These are phyloP conservation scores for Penicillium silybi DNA, from an alignment of 495 filamentous ascomycete species.

Conservation along the genomic window DNA sequence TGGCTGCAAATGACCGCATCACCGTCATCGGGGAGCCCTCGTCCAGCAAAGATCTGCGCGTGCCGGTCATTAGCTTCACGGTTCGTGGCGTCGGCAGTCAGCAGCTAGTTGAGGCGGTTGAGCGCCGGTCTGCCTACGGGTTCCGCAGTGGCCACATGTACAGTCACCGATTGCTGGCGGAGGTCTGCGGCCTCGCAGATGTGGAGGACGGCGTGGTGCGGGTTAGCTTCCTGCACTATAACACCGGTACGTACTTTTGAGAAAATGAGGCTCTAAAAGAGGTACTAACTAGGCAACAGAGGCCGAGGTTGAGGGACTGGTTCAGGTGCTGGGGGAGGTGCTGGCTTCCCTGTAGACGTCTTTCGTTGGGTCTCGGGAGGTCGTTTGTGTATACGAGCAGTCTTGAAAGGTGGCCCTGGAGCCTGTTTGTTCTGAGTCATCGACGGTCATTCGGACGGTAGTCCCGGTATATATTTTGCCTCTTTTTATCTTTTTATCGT, in stretches of 20 bases:
- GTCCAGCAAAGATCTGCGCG: slow-evolving; percentile 41
- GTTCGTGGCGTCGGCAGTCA: slow-evolving; percentile 53
- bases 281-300: slow-evolving; percentile 33
- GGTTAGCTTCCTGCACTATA: slow-evolving; percentile 72
- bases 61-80: slow-evolving; percentile 64
- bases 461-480: not conserved
- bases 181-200: slow-evolving; percentile 53
- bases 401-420: not conserved
- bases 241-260: slow-evolving; percentile 53
- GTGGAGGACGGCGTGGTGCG: slow-evolving; percentile 60
- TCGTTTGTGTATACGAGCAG: not conserved
- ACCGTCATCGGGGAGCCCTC: slow-evolving; percentile 54
- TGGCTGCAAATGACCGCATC: slow-evolving; percentile 43
- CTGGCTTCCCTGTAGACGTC: slow-evolving; percentile 1
- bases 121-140: slow-evolving; percentile 51
- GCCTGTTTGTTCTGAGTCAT: not conserved
- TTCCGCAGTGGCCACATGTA: slow-evolving; percentile 69
- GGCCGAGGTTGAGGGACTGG: slow-evolving; percentile 52
- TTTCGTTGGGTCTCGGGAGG: not conserved
- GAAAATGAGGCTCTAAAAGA: not conserved
- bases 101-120: slow-evolving; percentile 59
- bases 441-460: not conserved
- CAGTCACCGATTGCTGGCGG: slow-evolving; percentile 54
- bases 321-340: slow-evolving; percentile 46
- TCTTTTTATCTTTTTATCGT: not conserved